A percentile compares a stretch with the other conserved stretches of the same genome.
These are phyloP conservation scores for Maudiozyma humilis DNA, from an alignment of 1,139 yeast species.

Conservation along the genomic window DNA sequence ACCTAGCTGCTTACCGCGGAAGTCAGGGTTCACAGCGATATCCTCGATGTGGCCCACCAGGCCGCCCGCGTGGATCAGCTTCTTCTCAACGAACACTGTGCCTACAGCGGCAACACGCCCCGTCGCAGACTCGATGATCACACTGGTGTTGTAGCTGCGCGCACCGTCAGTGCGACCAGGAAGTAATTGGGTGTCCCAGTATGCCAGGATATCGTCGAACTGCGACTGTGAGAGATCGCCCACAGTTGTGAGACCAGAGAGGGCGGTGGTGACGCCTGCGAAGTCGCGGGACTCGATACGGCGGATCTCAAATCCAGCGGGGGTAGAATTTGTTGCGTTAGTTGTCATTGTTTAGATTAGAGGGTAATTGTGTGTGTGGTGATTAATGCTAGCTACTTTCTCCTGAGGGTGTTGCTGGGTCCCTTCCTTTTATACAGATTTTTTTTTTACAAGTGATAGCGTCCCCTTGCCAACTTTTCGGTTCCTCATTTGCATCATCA, in stretches of 20 bases:
- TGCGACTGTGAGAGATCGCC: constrained; percentile 43
- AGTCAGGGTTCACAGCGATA: constrained; percentile 65
- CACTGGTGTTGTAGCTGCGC: constrained; percentile 49
- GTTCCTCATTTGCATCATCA: no score
- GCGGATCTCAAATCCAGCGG: constrained; percentile 40
- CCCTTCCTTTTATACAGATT: no score
- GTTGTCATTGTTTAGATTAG: no score
- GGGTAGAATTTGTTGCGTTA: no score
- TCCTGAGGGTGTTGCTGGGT: no score
- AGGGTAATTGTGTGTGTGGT: no score
- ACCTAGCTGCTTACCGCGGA: constrained; percentile 84
- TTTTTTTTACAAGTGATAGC: no score
- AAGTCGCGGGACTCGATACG: constrained; percentile 40
- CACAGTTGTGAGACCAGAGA: constrained; percentile 54
- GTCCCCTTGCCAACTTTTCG: no score
- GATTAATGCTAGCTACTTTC: no score
- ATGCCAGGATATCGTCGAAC: constrained; percentile 38
- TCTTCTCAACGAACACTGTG: constrained; percentile 49
- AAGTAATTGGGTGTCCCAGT: constrained; percentile 40
- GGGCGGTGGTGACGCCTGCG: constrained; percentile 42
- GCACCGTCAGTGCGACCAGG: neutral
- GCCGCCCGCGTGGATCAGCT: constrained; percentile 71
- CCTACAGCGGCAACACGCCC: constrained; percentile 41
- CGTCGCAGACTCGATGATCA: constrained; percentile 41
- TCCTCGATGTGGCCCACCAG: constrained; percentile 92